phyloP scores from a whole-genome alignment of 768 basidiomycete genomes.

The Cystobasidium ongulense region DNA sequence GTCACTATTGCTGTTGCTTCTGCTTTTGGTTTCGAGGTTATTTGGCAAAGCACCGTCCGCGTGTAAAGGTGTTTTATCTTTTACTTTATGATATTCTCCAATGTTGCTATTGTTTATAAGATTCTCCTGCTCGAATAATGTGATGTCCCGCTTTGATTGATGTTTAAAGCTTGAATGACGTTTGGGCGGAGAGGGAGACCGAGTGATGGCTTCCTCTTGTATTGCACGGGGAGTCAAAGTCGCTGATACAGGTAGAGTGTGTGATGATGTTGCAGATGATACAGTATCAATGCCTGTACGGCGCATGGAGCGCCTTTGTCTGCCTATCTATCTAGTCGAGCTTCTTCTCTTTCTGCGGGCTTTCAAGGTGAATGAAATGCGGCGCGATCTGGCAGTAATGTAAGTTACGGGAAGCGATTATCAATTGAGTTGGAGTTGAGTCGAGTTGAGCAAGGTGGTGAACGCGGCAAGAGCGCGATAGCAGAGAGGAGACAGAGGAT shows the following conservation, averaged over 20 bases:
- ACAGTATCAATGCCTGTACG: neutral
- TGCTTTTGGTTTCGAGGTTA: too few species aligned
- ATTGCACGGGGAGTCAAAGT: too few species aligned
- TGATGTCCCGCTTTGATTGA: neutral
- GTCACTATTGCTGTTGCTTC: too few species aligned
- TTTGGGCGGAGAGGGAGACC: neutral
- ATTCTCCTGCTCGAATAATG: neutral
- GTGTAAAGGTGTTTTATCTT: neutral
- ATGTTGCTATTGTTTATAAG: neutral
- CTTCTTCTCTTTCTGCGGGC: neutral
- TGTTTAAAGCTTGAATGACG: neutral
- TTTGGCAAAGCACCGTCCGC: neutral
- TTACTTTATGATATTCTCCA: neutral
- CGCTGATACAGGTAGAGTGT: neutral
- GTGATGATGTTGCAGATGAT: neutral
- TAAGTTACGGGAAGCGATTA: too few species aligned
- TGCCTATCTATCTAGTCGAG: neutral
- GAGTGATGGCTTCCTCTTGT: neutral
- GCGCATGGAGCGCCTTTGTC: neutral
- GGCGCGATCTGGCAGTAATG: neutral
- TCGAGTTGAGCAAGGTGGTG: too few species aligned
- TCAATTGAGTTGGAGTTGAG: too few species aligned
- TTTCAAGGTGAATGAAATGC: too few species aligned
- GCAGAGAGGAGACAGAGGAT: too few species aligned
- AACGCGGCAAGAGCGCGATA: too few species aligned